These are phyloP conservation scores for Borovskyia barvae DNA, from an alignment of 208 protist genomes.

Conservation along the genomic window DNA sequence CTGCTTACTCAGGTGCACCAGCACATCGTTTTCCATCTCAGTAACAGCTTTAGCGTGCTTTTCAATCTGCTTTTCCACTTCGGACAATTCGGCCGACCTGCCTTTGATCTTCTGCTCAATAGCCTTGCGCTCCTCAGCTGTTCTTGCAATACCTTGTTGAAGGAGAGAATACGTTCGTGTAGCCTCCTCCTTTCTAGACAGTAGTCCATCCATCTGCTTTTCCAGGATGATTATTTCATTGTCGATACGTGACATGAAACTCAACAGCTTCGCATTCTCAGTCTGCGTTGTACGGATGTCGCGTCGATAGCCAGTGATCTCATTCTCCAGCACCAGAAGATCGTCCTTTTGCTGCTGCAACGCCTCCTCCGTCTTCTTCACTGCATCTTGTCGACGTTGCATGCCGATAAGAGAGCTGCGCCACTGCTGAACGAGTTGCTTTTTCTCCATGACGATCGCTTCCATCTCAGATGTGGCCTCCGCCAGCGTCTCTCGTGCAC, in stretches of 20 bases:
- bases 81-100: slow-evolving; percentile 58
- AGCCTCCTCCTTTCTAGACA: slow-evolving; percentile 72
- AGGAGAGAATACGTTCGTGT: slow-evolving; percentile 75
- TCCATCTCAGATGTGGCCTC: slow-evolving; percentile 95
- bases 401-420: slow-evolving; percentile 92
- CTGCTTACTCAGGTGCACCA: slow-evolving; percentile 88
- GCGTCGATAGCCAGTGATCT: slow-evolving; percentile 88
- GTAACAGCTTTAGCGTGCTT: slow-evolving; percentile 82
- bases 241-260: slow-evolving; percentile 90
- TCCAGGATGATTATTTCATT: slow-evolving; percentile 90
- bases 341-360: slow-evolving; percentile 91
- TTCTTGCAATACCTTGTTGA: slow-evolving; percentile 78
- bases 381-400: slow-evolving; percentile 92
- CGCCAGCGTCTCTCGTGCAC: slow-evolving; percentile 84
- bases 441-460: slow-evolving; percentile 93
- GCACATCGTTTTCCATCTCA: slow-evolving; percentile 87
- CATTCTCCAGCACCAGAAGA: slow-evolving; percentile 87
- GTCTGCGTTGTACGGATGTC: slow-evolving; percentile 83
- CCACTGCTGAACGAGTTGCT: slow-evolving; percentile 95
- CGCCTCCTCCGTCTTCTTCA: slow-evolving; percentile 92
- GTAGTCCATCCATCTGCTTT: slow-evolving; percentile 83
- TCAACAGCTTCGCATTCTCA: slow-evolving; percentile 89
- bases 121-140: slow-evolving; percentile 74
- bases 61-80: slow-evolving; percentile 81
- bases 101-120: slow-evolving; percentile 80